These are phyloP conservation scores for Crinitomyces ghanaensis DNA, from an alignment of 805 yeast species.

Conservation along the genomic window DNA sequence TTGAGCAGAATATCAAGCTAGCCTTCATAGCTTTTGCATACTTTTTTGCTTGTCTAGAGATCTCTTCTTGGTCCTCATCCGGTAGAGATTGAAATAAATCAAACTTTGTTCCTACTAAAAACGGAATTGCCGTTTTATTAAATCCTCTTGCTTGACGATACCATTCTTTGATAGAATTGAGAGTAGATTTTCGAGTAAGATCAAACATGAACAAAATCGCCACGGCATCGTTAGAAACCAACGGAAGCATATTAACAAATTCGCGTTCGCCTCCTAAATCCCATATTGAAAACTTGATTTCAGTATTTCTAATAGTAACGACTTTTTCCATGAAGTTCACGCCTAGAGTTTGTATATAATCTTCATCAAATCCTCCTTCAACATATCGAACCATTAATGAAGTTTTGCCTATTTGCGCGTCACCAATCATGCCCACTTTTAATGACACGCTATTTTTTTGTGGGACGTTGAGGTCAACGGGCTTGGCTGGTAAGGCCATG, in stretches of 20 bases:
- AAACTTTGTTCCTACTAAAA: slow-evolving; percentile 86
- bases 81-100: slow-evolving; percentile 75
- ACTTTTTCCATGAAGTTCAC: slow-evolving; percentile 91
- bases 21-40: slow-evolving; percentile 88
- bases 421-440: slow-evolving; percentile 89
- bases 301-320: slow-evolving; percentile 72
- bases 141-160: slow-evolving; percentile 83
- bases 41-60: slow-evolving; percentile 70
- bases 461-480: slow-evolving; percentile 19
- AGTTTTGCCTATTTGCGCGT: slow-evolving; percentile 92
- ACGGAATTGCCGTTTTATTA: slow-evolving; percentile 82
- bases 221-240: slow-evolving; percentile 85
- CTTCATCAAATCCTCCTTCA: slow-evolving; percentile 87
- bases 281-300: slow-evolving; percentile 86
- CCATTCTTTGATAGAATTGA: slow-evolving; percentile 90
- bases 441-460: slow-evolving; percentile 29
- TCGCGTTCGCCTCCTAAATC: slow-evolving; percentile 94
- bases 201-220: slow-evolving; percentile 87
- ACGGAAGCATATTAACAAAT: slow-evolving; percentile 88
- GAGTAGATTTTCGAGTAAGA: slow-evolving; percentile 71
- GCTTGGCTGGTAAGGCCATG: slow-evolving; percentile 9
- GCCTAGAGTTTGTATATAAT: slow-evolving; percentile 87
- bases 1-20: slow-evolving; percentile 73
- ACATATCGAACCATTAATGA: slow-evolving; percentile 94
- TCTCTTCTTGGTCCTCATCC: slow-evolving; percentile 68